Percentiles rank a stretch among this genome's conserved stretches.
These are phyloP conservation scores for Curvularia sp. DNA, from an alignment of 2,329 filamentous ascomycete species.

Conservation along the genomic window DNA sequence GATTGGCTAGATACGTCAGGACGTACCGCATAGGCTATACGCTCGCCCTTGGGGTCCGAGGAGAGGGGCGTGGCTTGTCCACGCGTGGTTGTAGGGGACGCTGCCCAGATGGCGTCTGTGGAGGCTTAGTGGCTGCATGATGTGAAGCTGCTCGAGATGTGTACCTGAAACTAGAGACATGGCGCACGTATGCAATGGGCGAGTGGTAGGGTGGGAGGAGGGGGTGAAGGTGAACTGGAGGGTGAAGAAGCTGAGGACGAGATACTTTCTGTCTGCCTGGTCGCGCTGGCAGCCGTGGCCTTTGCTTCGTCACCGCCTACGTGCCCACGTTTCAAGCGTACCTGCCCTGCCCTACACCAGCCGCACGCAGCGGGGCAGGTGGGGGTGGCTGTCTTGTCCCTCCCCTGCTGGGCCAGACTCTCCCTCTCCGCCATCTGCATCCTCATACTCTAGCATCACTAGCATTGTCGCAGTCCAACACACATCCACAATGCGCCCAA, in stretches of 20 bases:
- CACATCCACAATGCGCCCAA: background rate
- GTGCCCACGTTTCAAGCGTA: constrained; percentile 9
- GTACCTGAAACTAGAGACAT: constrained; percentile 33
- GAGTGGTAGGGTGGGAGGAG: background rate
- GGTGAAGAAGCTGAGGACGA: constrained; percentile 15
- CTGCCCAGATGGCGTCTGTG: constrained; percentile 77
- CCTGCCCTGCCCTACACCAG: background rate
- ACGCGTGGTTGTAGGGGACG: constrained; percentile 80
- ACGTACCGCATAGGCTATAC: constrained; percentile 85
- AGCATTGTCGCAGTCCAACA: background rate
- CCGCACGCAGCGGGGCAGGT: constrained; percentile 16
- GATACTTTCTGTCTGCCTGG: background rate
- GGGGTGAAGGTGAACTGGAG: background rate
- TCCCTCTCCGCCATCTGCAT: background rate
- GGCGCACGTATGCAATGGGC: background rate
- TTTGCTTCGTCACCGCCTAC: constrained; percentile 17
- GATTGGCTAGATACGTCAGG: background rate
- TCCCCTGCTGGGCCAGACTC: background rate
- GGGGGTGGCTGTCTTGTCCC: constrained; percentile 11
- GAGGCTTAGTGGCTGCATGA: constrained; percentile 7
- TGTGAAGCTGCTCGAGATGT: background rate
- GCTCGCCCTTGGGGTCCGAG: constrained; percentile 85
- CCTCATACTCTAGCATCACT: background rate
- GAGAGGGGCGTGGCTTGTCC: constrained; percentile 90
- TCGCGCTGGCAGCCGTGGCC: constrained; percentile 10